phyloP scores from a whole-genome alignment of 805 yeast species.

The Jamesozyma lodderae region DNA sequence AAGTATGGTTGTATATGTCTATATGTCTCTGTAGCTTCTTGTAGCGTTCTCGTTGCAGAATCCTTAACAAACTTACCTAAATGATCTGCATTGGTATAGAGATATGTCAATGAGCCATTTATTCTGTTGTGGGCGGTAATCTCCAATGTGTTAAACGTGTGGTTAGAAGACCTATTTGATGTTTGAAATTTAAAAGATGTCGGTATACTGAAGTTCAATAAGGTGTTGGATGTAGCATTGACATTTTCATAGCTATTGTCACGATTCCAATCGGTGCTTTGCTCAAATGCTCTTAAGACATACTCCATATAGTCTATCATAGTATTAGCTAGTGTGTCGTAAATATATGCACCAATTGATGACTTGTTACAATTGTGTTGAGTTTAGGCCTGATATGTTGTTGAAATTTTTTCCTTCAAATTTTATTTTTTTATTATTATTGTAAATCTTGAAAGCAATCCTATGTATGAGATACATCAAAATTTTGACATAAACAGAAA shows the following conservation, averaged over 20 bases:
- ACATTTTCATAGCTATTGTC: conserved; percentile 71
- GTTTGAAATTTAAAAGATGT: conserved; percentile 54
- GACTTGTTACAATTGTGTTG: no score
- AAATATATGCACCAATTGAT: no score
- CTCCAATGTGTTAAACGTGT: conserved; percentile 65
- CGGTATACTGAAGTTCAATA: conserved; percentile 70
- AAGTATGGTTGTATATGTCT: conserved; percentile 43
- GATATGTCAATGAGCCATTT: conserved; percentile 75
- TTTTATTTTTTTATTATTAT: no score
- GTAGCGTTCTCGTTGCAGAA: conserved; percentile 46
- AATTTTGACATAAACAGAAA: no score
- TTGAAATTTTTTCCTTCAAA: no score
- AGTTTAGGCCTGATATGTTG: no score
- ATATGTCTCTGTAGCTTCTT: conserved; percentile 64
- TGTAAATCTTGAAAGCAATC: no score
- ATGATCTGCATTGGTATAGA: conserved; percentile 54
- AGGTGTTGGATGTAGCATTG: conserved; percentile 54
- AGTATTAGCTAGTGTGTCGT: no score
- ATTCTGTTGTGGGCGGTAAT: conserved; percentile 53
- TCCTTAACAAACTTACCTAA: conserved; percentile 41
- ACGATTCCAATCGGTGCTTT: conserved; percentile 66
- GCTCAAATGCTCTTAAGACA: conserved; percentile 62
- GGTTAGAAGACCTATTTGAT: conserved; percentile 58
- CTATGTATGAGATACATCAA: no score
- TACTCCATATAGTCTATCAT: conserved; percentile 88